phyloP scores from a whole-genome alignment of 2,329 filamentous ascomycete species.

The Calonectria fujianensis region DNA sequence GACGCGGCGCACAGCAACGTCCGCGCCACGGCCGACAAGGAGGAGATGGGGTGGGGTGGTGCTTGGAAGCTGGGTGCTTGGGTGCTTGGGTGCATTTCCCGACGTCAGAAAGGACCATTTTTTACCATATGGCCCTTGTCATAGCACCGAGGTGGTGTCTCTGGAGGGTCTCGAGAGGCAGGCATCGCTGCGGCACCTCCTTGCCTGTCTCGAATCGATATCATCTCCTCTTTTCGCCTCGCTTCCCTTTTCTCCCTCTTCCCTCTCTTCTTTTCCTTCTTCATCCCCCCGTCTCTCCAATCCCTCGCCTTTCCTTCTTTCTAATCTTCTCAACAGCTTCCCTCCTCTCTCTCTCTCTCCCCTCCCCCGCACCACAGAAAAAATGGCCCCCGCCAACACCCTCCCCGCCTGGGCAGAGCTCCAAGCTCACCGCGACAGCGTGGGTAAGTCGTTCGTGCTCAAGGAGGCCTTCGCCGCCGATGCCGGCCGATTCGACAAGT shows the following conservation, averaged over 20 bases:
- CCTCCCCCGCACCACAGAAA: constrained; percentile 28
- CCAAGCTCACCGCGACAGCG: constrained; percentile 89
- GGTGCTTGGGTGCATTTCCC: constrained; percentile 29
- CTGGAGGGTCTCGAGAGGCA: constrained; percentile 12
- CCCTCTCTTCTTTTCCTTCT: constrained; percentile 1
- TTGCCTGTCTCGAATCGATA: constrained; percentile 26
- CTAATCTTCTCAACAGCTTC: constrained; percentile 33
- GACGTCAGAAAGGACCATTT: constrained; percentile 38
- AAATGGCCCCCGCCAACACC: constrained; percentile 88
- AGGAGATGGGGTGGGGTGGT: constrained; percentile 17
- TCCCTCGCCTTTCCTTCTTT: constrained; percentile 27
- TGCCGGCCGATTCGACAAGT: constrained; percentile 90
- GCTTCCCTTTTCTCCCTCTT: constrained; percentile 1
- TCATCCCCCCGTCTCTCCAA: not conserved
- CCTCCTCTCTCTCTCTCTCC: not conserved
- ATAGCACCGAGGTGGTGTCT: constrained; percentile 27
- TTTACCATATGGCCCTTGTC: constrained; percentile 23
- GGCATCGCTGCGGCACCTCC: constrained; percentile 4
- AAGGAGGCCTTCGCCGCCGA: constrained; percentile 96
- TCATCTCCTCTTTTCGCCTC: constrained; percentile 46
- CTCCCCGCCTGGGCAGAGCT: constrained; percentile 93
- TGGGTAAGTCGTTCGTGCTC: constrained; percentile 92
- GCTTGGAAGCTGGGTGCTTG: not conserved
- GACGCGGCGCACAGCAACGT: constrained; percentile 43
- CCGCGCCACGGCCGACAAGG: constrained; percentile 40